These are phyloP conservation scores for Coemansia sp. DNA, from an alignment of 192 early-diverging fungal species.

Conservation along the genomic window DNA sequence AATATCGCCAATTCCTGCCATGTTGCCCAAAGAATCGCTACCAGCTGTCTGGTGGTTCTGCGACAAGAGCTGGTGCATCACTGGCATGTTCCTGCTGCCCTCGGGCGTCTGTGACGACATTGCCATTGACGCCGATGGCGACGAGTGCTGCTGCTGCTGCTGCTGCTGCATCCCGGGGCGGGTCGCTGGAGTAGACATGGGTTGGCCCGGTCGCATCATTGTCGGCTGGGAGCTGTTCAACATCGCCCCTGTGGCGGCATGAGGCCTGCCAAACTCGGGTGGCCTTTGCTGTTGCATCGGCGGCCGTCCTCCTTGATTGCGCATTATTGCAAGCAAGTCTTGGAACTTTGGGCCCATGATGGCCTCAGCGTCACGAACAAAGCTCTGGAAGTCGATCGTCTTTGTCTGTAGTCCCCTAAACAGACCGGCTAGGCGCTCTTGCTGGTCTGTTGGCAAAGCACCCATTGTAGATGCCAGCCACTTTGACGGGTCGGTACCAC, in stretches of 20 bases:
- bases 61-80: constrained; percentile 25
- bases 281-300: constrained; percentile 3
- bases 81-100: constrained; percentile 9
- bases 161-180: constrained; percentile 15
- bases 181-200: background rate
- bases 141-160: background rate
- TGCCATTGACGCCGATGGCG: constrained; percentile 8
- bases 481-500: constrained; percentile 25
- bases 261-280: constrained; percentile 8
- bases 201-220: constrained; percentile 12
- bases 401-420: constrained; percentile 44
- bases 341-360: constrained; percentile 49
- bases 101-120: constrained; percentile 9
- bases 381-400: constrained; percentile 33
- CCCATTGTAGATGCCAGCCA: constrained; percentile 47
- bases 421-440: constrained; percentile 38
- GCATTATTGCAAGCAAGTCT: constrained; percentile 39
- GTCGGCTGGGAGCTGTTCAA: background rate
- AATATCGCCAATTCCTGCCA: constrained; percentile 3
- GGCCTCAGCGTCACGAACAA: constrained; percentile 37
- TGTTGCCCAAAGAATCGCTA: background rate
- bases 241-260: background rate
- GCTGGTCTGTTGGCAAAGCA: constrained; percentile 38
- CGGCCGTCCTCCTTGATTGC: constrained; percentile 23
- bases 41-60: constrained; percentile 8